Evolutionary conservation across 768 basidiomycete species (phyloP), one percentile per base, ranked within the genome.

Genomic region (Kwoniella bestiolae): DNA sequence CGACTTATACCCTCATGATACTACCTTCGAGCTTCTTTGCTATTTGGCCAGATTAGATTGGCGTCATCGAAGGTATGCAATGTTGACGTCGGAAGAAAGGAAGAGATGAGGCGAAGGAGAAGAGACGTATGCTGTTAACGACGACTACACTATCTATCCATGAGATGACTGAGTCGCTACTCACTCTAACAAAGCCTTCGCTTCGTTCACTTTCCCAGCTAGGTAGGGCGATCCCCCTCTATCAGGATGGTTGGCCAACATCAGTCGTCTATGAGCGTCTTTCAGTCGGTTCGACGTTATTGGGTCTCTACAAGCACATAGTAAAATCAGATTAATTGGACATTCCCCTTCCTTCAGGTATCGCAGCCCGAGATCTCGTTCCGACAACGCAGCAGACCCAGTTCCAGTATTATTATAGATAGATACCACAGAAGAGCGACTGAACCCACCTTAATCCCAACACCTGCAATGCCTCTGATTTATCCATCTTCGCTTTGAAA

Each of bases 241-340:
- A 84, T 99, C 96, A 11, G 96, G 96, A 83, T 99, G 96, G 82
- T 99, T 99, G 29, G 93, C 91, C 56, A 98, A 86, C 96, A 99
- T 99, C 72, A 99, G 91, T 38, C 90, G 87, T 60, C 95, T 88
- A 82, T 99, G 96, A 0, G 96, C 94, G 73, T 97, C 95, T 83
- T 97, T 97, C 63, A 97, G 80, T 80, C 85, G 87, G 58, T 79
- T 86, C n/a, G 87, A 86, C n/a, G 95, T 83, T 61, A 84, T 84
- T 9, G 91, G 86, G 18, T 98, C 95, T 82, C 95, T 99, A 77
- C n/a, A 18, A 55, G 29, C n/a, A n/a, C n/a, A n/a, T n/a, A n/a
- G n/a, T n/a, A n/a, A n/a, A n/a, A n/a, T n/a, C n/a, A n/a, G n/a
- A n/a, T n/a, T n/a, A n/a, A n/a, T n/a, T n/a, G n/a, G n/a, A n/a